These are phyloP conservation scores for Daldinia childiae DNA, from an alignment of 495 filamentous ascomycete genomes.

Conservation along the genomic window DNA sequence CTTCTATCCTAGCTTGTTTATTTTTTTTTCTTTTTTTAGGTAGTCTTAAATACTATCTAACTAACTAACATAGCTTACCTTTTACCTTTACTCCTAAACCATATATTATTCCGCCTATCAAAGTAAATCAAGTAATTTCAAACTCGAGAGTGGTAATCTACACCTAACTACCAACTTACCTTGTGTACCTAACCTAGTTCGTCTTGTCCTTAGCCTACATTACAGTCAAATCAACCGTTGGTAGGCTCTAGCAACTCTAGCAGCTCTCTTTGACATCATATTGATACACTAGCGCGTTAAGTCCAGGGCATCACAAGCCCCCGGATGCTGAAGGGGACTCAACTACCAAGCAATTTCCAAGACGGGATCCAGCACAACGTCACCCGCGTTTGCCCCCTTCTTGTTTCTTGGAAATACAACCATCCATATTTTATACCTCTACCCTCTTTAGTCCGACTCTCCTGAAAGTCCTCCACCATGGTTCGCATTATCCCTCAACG, in stretches of 20 bases:
- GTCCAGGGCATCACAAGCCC: conserved; percentile 26
- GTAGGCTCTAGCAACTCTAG: conserved; percentile 1
- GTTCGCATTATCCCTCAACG: conserved; percentile 79
- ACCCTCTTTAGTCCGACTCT: conserved; percentile 17
- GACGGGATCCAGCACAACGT: conserved; percentile 35
- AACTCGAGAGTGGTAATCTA: conserved; percentile 4
- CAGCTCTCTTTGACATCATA: conserved; percentile 38
- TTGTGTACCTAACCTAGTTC: not conserved
- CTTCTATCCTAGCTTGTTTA: conserved; percentile 13
- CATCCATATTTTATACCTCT: conserved; percentile 25
- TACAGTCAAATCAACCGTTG: not conserved
- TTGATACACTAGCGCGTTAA: conserved; percentile 26
- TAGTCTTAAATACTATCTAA: not conserved
- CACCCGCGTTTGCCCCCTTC: conserved; percentile 35
- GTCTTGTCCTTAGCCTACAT: not conserved
- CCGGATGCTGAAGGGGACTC: conserved; percentile 22
- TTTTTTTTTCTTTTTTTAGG: not conserved
- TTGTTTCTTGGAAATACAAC: conserved; percentile 27
- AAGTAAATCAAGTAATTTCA: conserved; percentile 14
- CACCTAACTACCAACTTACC: not conserved
- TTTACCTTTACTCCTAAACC: not conserved
- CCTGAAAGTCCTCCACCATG: conserved; percentile 59
- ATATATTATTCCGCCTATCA: not conserved
- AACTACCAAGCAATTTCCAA: conserved; percentile 34
- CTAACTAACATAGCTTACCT: conserved; percentile 6